Percentiles rank a stretch among this genome's conserved stretches.
Evolutionary conservation across 75 land plant genomes (phyloP).

Genomic region (Cupressus sempervirens): DNA sequence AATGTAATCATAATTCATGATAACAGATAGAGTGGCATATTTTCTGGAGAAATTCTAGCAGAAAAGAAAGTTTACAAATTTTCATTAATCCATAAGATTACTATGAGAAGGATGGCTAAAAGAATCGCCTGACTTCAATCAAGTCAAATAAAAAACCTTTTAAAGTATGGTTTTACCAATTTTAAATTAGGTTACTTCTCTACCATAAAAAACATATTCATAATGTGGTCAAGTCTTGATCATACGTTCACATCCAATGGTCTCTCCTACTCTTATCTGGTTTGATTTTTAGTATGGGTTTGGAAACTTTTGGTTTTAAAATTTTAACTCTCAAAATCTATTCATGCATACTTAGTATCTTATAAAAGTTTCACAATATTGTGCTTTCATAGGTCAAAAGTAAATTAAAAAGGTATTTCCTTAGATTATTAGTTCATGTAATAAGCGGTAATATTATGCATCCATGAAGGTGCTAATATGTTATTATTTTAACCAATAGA

Average conservation of each 20-base stretch:
- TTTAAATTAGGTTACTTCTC: background rate
- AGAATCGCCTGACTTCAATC: background rate
- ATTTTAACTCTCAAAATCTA: background rate
- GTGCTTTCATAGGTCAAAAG: too few relatives aligned
- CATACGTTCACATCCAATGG: background rate
- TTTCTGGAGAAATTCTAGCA: background rate
- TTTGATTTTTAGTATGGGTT: background rate
- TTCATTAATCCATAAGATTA: background rate
- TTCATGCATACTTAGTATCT: background rate
- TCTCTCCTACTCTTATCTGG: background rate
- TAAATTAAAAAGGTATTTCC: too few relatives aligned
- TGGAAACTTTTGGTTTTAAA: background rate
- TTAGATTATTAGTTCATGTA: too few relatives aligned
- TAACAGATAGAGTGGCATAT: background rate
- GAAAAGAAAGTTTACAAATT: background rate
- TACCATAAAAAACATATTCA: background rate
- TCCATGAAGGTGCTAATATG: too few relatives aligned
- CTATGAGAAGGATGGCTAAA: background rate
- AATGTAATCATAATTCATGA: too few relatives aligned
- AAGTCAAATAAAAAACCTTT: background rate
- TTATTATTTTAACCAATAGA: too few relatives aligned
- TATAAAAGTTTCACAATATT: too few relatives aligned
- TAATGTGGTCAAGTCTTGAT: background rate
- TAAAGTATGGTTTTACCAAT: background rate
- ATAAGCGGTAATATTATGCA: too few relatives aligned